phyloP scores from a whole-genome alignment of 331 rosid genomes.

The Phaseolus coccineus region DNA sequence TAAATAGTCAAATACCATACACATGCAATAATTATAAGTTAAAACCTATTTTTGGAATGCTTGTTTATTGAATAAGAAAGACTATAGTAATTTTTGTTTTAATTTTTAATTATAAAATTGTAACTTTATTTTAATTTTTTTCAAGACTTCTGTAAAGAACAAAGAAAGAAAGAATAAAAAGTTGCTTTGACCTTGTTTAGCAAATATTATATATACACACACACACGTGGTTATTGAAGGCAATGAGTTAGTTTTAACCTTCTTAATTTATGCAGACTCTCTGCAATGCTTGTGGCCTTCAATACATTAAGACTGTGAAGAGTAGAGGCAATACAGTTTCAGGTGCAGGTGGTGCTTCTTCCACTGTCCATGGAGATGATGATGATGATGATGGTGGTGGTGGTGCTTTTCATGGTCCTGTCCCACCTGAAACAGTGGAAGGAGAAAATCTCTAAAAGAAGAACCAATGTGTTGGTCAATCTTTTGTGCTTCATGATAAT shows the following conservation, averaged over 20 bases:
- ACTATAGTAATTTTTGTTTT: too few relatives aligned
- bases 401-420: neutral
- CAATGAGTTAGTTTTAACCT: neutral
- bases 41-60: too few relatives aligned
- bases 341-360: neutral
- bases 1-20: neutral
- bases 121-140: too few relatives aligned
- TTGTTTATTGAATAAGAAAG: too few relatives aligned
- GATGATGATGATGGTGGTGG: neutral
- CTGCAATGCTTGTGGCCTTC: conserved; percentile 54
- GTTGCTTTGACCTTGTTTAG: too few relatives aligned
- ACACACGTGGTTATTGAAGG: neutral
- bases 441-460: neutral
- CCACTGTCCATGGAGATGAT: neutral
- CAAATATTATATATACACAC: too few relatives aligned
- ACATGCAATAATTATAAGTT: too few relatives aligned
- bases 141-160: too few relatives aligned
- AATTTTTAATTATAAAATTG: too few relatives aligned
- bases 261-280: conserved; percentile 29
- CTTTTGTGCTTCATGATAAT: neutral
- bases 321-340: neutral
- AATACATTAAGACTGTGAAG: conserved; percentile 31
- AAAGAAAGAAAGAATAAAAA: too few relatives aligned
- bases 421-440: neutral
- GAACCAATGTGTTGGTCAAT: neutral